phyloP scores from a whole-genome alignment of 2,329 filamentous ascomycete species.

The Sarocladium strictum region DNA sequence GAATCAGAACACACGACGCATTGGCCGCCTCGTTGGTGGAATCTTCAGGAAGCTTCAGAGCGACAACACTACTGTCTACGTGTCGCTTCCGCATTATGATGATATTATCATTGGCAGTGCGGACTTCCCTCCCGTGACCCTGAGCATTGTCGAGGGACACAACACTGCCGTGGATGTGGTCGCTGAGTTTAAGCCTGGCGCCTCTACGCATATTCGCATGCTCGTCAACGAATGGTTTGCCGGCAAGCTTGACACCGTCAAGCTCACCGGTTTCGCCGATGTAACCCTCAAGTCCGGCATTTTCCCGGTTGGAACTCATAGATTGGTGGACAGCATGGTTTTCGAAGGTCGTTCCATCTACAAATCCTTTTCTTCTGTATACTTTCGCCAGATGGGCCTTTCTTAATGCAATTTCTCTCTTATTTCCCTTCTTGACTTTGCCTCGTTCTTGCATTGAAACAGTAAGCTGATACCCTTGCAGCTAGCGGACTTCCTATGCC shows the following conservation, averaged over 20 bases:
- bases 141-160: slow-evolving; percentile 73
- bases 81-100: slow-evolving; percentile 79
- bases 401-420: slow-evolving; percentile 22
- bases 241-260: slow-evolving; percentile 65
- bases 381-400: slow-evolving; percentile 52
- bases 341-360: slow-evolving; percentile 80
- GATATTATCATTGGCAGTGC: slow-evolving; percentile 74
- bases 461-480: slow-evolving; percentile 32
- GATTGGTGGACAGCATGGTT: slow-evolving; percentile 65
- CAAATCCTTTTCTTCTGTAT: slow-evolving; percentile 53
- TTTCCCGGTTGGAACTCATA: slow-evolving; percentile 71
- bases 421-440: slow-evolving; percentile 14
- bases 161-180: slow-evolving; percentile 74
- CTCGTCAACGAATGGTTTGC: slow-evolving; percentile 87
- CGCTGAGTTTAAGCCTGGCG: slow-evolving; percentile 68
- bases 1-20: slow-evolving; percentile 62
- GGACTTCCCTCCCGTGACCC: slow-evolving; percentile 64
- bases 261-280: slow-evolving; percentile 66
- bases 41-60: slow-evolving; percentile 72
- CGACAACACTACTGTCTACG: slow-evolving; percentile 62
- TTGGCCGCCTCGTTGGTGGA: slow-evolving; percentile 76
- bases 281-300: slow-evolving; percentile 74
- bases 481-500: slow-evolving; percentile 74
- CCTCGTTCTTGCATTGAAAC: neutral
- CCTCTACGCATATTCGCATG: slow-evolving; percentile 68